Conservation (phyloP, 2,329 filamentous ascomycete species). For the Aspergillus novoparasiticus region DNA sequence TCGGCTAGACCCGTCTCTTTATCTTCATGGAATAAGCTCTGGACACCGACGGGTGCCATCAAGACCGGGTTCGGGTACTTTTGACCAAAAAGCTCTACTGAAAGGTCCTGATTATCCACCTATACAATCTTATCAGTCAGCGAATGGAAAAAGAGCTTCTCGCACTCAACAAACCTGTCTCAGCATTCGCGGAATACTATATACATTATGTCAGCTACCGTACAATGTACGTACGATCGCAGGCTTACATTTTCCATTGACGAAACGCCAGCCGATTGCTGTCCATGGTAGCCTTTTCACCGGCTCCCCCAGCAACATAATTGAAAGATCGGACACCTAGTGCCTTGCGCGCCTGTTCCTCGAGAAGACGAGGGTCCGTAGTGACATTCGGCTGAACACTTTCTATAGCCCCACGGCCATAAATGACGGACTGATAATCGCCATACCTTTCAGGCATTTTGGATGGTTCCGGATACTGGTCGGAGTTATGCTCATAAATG, state of each 20-base stretch:
- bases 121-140: conserved; percentile 12
- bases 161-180: conserved; percentile 23
- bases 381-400: conserved; percentile 56
- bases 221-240: not conserved
- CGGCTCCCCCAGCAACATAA: conserved; percentile 65
- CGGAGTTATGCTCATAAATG: not conserved
- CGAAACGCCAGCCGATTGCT: conserved; percentile 60
- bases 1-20: conserved; percentile 65
- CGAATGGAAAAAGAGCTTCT: not conserved
- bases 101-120: conserved; percentile 49
- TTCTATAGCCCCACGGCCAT: conserved; percentile 55
- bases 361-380: conserved; percentile 60
- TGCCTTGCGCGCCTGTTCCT: conserved; percentile 55
- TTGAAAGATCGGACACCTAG: conserved; percentile 56
- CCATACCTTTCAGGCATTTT: conserved; percentile 44
- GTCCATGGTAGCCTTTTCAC: conserved; percentile 63
- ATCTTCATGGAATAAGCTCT: conserved; percentile 67
- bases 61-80: conserved; percentile 57
- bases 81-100: conserved; percentile 55
- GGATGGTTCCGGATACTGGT: not conserved
- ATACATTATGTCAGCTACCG: conserved; percentile 3
- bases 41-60: conserved; percentile 70
- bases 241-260: conserved; percentile 48
- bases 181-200: conserved; percentile 58
- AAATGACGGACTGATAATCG: conserved; percentile 53